Base-by-base conservation (phyloP, 225 moss, liverwort and hornwort genomes). In the Rhytidiadelphus loreus region DNA sequence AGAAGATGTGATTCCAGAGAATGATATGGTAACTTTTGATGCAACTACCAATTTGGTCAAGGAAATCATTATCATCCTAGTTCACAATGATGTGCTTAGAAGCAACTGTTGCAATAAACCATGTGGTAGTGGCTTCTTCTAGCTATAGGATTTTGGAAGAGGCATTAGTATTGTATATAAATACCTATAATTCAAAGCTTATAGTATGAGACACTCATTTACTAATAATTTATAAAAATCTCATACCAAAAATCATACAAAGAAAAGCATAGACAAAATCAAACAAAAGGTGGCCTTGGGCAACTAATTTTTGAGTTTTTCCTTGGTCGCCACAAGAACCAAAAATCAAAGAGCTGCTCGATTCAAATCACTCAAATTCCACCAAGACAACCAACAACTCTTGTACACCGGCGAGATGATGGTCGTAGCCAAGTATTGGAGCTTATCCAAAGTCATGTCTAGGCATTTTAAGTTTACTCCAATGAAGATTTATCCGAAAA, bases 1-100 rank as follows among this genome's bases (percentile, higher is more conserved):
- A n/a, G n/a, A n/a, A n/a, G n/a, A 11, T 19, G 5, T 48, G 41
- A 70, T 41, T 25, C 19, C 32, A 75, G 2, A 48, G 75, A 74
- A 74, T 48, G 19, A 74, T 48, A 0, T 0, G 4, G 2, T 73
- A 46, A 3, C 22, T 1, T n/a, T 68, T 1, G 2, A 68, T n/a
- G 6, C n/a, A 21, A 2, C 12, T 13, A 24, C 13, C 8, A 5
- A 43, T 43, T 1, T 3, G 2, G 2, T 76, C 52, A 35, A 76
- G 9, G 5, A 5, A 52, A 52, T 76, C 33, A 12, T 76, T 2
- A 13, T 0, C 33, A 13, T 76, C 22, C 21, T 3, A 76, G 5
- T 20, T 52, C 3, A 32, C 12, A 13, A 6, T 13, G 2, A 76
- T 50, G 12, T 8, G 5, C 35, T 76, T 3, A 0, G 3, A 76